Evolutionary conservation across 2,329 filamentous ascomycete species (phyloP).

Genomic region (Colletotrichum lupini): DNA sequence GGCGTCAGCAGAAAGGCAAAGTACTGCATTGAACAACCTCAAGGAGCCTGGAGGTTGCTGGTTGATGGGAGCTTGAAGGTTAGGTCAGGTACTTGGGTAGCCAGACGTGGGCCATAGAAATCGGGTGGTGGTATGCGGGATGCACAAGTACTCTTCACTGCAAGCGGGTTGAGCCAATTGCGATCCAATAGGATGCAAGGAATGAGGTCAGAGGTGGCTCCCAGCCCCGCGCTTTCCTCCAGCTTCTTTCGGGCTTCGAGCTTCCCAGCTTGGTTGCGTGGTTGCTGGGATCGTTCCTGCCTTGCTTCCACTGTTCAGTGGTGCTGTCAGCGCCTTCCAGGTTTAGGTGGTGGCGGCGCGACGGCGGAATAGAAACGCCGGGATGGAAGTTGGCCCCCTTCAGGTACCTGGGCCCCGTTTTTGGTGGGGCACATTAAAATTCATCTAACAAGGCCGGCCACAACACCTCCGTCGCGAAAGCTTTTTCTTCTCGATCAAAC

Average conservation of each 20-base stretch:
- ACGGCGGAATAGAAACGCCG: no score
- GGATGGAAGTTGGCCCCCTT: background rate
- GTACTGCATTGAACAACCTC: background rate
- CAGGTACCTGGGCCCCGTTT: conserved; percentile 8
- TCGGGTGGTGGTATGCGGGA: background rate
- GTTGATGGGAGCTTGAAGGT: background rate
- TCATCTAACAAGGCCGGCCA: conserved; percentile 35
- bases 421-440: conserved; percentile 35
- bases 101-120: background rate
- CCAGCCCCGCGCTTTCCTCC: conserved; percentile 27
- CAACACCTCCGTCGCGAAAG: conserved; percentile 29
- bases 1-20: conserved; percentile 18
- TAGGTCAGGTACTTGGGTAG: background rate
- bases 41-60: background rate
- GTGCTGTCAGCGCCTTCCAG: no score
- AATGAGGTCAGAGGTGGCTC: conserved; percentile 30
- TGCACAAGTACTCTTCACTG: conserved; percentile 27
- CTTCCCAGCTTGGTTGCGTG: background rate
- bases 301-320: background rate
- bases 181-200: conserved; percentile 24
- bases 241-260: background rate
- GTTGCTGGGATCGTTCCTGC: background rate
- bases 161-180: conserved; percentile 22
- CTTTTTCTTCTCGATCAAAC: conserved; percentile 39
- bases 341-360: no score